Evolutionary conservation across 495 filamentous ascomycete genomes (phyloP).

Genomic region (Chaetomidium leptoderma): DNA sequence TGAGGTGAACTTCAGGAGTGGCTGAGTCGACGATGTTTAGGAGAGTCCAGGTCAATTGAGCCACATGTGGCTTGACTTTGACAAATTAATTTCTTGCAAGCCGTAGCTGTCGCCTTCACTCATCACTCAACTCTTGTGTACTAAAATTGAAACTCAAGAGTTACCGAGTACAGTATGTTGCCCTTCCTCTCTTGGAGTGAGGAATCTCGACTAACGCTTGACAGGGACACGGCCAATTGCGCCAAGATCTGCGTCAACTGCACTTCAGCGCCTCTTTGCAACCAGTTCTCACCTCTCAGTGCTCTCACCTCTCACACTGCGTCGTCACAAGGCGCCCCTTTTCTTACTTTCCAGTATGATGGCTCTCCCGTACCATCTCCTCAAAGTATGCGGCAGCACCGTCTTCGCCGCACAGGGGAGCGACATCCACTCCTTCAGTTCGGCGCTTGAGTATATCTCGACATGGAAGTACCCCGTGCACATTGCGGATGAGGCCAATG

Average conservation of each 20-base stretch:
- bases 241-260: neutral
- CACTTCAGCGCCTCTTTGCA: neutral
- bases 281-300: neutral
- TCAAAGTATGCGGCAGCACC: conserved; percentile 35
- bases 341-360: conserved; percentile 18
- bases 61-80: conserved; percentile 24
- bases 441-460: conserved; percentile 34
- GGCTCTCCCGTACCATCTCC: conserved; percentile 41
- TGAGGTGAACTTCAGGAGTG: neutral
- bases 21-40: neutral
- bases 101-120: neutral
- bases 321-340: neutral
- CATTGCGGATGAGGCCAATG: conserved; percentile 9
- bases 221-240: neutral
- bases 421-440: conserved; percentile 40
- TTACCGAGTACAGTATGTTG: neutral
- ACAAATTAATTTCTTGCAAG: conserved; percentile 21
- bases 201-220: neutral
- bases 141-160: too few species aligned
- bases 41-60: conserved; percentile 1
- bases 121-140: neutral
- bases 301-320: neutral
- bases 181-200: neutral
- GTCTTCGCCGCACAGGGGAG: conserved; percentile 43
- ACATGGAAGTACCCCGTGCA: conserved; percentile 40